A percentile compares a stretch with the other conserved stretches of the same genome.
Conservation (phyloP, 169 alveolate genomes). For the Plasmodium chabaudi region DNA sequence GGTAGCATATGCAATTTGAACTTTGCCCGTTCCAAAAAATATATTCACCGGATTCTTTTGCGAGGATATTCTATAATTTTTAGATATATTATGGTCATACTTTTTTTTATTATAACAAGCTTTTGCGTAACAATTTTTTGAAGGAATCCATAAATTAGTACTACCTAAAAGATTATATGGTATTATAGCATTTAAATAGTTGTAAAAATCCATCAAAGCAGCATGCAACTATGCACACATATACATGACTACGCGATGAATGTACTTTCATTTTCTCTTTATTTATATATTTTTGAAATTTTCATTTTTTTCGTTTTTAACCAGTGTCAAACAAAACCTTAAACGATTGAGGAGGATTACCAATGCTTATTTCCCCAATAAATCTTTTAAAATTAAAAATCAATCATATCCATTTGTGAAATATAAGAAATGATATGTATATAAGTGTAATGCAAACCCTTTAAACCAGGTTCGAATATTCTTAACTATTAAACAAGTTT, state of each 20-base stretch:
- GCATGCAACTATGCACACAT: background rate
- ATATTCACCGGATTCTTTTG: slow-evolving; percentile 51
- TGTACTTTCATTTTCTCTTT: background rate
- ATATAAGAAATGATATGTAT: too few relatives aligned
- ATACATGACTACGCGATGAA: background rate
- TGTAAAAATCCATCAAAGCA: background rate
- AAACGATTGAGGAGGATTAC: slow-evolving; percentile 86
- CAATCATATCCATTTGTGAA: background rate
- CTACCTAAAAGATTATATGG: slow-evolving; percentile 74
- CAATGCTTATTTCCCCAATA: slow-evolving; percentile 79
- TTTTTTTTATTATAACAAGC: slow-evolving; percentile 75
- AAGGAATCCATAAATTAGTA: slow-evolving; percentile 88
- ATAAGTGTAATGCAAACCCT: too few relatives aligned
- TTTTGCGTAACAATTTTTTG: slow-evolving; percentile 77
- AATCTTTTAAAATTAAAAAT: slow-evolving; percentile 39
- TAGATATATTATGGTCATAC: slow-evolving; percentile 69
- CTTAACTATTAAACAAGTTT: too few relatives aligned
- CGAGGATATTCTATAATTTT: slow-evolving; percentile 43
- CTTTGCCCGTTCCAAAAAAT: slow-evolving; percentile 71
- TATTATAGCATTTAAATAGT: background rate
- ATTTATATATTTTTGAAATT: background rate
- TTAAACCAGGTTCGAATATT: too few relatives aligned
- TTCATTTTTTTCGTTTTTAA: background rate
- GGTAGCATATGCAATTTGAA: slow-evolving; percentile 61
- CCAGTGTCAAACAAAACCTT: slow-evolving; percentile 84